Evolutionary conservation across 2,329 filamentous ascomycete species (phyloP), one percentile per base, ranked within the genome.

Genomic region (Mollisia scopiformis): DNA sequence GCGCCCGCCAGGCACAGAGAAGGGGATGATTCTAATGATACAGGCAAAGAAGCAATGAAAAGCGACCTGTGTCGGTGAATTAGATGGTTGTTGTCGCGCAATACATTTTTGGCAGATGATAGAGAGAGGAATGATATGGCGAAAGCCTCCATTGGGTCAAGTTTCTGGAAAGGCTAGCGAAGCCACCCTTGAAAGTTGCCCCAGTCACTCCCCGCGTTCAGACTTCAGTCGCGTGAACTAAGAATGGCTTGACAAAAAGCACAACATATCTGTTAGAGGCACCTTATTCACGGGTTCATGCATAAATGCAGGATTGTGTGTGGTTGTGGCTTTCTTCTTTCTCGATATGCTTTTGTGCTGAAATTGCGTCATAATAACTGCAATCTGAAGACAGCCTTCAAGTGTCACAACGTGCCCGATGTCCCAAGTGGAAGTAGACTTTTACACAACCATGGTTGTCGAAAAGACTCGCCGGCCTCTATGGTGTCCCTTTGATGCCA

Each of bases 401-500:
- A 47, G 43, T 47, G 25, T 7, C 43, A 43, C 39, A 23, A 43
- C 39, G 23, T 43, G 6, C 23, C n/a, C n/a, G 23, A 21, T n/a
- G n/a, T n/a, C 39, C 39, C 39, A 43, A 43, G n/a, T 23, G 6
- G n/a, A 19, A 21, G 2, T 16, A 47, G 43, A 27, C 23, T 27
- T 47, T 47, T 11, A 27, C 43, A 27, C 16, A 27, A 27, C 13
- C 39, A n/a, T n/a, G n/a, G n/a, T 21, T 43, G 39, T 47, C 25
- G 51, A 50, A 31, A 7, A 39, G 33, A 51, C 56, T 58, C 51
- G 31, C 39, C 31, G 49, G 56, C 51, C 43, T 47, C 66, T 68
- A 68, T 69, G 71, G 66, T 74, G 74, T 73, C 61, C 65, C 62
- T 63, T 64, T 61, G 61, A 56, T 59, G 28, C 59, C 55, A 28